These are phyloP conservation scores for Cystobasidium ongulense DNA, from an alignment of 768 basidiomycete species.

Conservation along the genomic window DNA sequence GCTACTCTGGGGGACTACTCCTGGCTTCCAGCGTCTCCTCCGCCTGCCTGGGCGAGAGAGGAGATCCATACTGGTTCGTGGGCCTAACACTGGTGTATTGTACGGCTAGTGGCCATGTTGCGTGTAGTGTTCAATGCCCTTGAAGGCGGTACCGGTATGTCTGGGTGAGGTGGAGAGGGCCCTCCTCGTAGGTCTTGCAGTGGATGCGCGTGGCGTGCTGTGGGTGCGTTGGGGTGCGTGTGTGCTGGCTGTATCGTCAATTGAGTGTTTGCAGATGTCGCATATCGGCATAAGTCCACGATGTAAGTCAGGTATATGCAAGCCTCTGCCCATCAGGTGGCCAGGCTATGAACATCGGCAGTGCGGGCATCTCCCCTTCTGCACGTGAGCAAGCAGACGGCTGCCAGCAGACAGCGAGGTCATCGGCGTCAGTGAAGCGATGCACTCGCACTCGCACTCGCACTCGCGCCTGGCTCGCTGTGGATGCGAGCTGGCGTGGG, in stretches of 20 bases:
- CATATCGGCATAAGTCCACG: too few relatives aligned
- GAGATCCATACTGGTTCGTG: not conserved
- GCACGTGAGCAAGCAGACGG: not conserved
- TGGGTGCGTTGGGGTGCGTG: too few relatives aligned
- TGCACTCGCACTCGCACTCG: too few relatives aligned
- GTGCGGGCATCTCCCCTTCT: not conserved
- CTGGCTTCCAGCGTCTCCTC: not conserved
- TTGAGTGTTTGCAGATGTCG: too few relatives aligned
- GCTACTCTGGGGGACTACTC: not conserved
- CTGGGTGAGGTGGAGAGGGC: too few relatives aligned
- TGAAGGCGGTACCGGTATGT: too few relatives aligned
- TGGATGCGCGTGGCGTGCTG: too few relatives aligned
- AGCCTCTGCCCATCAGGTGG: not conserved
- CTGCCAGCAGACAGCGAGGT: not conserved
- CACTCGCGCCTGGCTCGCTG: not conserved
- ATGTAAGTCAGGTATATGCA: not conserved
- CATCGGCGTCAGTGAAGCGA: not conserved
- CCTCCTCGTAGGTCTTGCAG: too few relatives aligned
- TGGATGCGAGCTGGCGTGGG: not conserved
- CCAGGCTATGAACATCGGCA: not conserved
- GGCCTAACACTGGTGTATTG: too few relatives aligned
- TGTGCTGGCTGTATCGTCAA: too few relatives aligned
- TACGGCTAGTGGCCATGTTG: too few relatives aligned
- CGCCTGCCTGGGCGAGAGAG: not conserved
- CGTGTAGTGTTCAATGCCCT: too few relatives aligned